phyloP scores from a whole-genome alignment of 2,329 filamentous ascomycete species.

The Apiospora kogelbergensis region DNA sequence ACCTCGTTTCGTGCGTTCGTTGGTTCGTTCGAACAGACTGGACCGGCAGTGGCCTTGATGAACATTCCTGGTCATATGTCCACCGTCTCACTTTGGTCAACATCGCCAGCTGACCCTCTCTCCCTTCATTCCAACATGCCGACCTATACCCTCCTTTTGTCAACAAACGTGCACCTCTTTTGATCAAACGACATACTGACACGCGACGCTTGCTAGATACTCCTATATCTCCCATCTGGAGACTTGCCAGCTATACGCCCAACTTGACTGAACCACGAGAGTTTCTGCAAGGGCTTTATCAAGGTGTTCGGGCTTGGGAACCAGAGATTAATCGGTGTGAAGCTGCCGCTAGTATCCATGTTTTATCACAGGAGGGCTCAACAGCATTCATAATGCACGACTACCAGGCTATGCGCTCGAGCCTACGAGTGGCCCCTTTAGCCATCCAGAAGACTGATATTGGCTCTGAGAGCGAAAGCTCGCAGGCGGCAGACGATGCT shows the following conservation, averaged over 20 bases:
- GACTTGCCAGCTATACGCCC: background rate
- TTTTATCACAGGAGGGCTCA: background rate
- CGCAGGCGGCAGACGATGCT: slow-evolving; percentile 22
- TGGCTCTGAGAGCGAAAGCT: slow-evolving; percentile 27
- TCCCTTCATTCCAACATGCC: slow-evolving; percentile 4
- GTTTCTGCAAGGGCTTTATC: background rate
- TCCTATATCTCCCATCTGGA: background rate
- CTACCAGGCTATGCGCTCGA: slow-evolving; percentile 51
- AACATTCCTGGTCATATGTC: slow-evolving; percentile 1
- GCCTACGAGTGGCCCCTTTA: slow-evolving; percentile 62
- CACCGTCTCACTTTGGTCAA: background rate
- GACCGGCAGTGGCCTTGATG: background rate
- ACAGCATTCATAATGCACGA: slow-evolving; percentile 47
- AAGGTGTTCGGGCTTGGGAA: background rate
- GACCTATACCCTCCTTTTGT: background rate
- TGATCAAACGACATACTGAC: background rate
- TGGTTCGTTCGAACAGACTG: background rate
- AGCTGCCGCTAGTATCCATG: slow-evolving; percentile 2
- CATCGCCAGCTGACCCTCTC: slow-evolving; percentile 1
- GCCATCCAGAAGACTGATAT: slow-evolving; percentile 47
- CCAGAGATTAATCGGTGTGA: background rate
- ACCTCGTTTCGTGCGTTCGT: slow-evolving; percentile 2
- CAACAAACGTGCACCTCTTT: background rate
- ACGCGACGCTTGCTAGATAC: background rate
- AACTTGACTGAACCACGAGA: background rate